Evolutionary conservation across 1,139 yeast species (phyloP).

Genomic region (Yamadazyma atlantica): DNA sequence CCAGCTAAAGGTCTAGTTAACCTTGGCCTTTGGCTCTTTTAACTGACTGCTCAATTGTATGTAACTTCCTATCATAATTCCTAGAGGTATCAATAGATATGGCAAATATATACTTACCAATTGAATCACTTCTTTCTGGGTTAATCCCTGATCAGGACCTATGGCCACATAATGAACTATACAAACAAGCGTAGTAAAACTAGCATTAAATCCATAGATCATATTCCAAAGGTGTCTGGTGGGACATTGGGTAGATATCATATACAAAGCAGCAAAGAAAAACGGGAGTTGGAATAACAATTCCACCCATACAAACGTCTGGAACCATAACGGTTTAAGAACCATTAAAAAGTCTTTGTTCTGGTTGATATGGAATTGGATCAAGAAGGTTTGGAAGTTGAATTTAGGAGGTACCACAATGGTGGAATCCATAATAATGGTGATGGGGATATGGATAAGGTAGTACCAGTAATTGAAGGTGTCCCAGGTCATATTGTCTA

Average conservation of each 20-base stretch:
- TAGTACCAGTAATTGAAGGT: conserved; percentile 50
- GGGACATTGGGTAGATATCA: conserved; percentile 17
- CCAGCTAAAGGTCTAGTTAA: conserved; percentile 14
- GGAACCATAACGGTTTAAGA: conserved; percentile 64
- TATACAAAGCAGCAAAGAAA: conserved; percentile 43
- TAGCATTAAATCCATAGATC: conserved; percentile 77
- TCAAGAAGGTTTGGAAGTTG: conserved; percentile 45
- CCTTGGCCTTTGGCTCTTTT: background rate
- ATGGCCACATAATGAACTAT: conserved; percentile 40
- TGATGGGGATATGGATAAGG: conserved; percentile 67
- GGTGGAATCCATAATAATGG: conserved; percentile 71
- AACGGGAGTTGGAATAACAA: conserved; percentile 74
- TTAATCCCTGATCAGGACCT: conserved; percentile 36
- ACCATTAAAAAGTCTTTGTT: conserved; percentile 72
- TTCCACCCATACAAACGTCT: conserved; percentile 69
- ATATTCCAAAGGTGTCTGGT: conserved; percentile 50
- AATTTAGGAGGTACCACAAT: conserved; percentile 65
- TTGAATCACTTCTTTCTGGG: conserved; percentile 32
- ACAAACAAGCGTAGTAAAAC: conserved; percentile 71
- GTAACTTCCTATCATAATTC: conserved; percentile 49
- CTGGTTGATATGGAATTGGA: conserved; percentile 55
- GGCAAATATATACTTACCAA: conserved; percentile 62
- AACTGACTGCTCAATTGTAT: background rate
- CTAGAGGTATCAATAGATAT: conserved; percentile 61
- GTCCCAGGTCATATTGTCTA: conserved; percentile 30